Evolutionary conservation across 345 rosid species (phyloP).

Genomic region (Microcos paniculata): DNA sequence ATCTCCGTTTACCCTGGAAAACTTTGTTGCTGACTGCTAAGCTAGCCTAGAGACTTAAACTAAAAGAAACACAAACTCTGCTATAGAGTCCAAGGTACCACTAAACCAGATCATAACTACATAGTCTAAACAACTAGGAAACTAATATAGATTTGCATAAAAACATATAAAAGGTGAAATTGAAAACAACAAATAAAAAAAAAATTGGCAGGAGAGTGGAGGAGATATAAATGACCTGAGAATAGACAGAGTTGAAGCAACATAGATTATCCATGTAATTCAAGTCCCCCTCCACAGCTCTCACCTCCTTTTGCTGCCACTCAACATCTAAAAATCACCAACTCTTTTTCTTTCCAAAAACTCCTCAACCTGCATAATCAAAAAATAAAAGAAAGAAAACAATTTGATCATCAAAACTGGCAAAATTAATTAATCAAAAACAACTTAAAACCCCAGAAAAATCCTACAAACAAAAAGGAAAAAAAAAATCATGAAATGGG

Average conservation of each 20-base stretch:
- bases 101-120: neutral
- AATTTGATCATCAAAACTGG: conserved; percentile 16
- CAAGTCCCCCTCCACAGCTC: conserved; percentile 8
- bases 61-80: neutral
- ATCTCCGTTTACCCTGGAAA: neutral
- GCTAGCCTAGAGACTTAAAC: neutral
- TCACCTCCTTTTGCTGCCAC: conserved; percentile 20
- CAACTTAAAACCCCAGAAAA: conserved; percentile 4
- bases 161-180: neutral
- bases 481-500: conserved; percentile 5
- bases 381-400: neutral
- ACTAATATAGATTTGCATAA: neutral
- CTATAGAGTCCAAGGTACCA: neutral
- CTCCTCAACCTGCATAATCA: conserved; percentile 21
- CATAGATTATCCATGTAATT: conserved; percentile 41
- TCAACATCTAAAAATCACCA: conserved; percentile 25
- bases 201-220: neutral
- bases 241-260: conserved; percentile 40
- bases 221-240: conserved; percentile 31
- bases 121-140: neutral
- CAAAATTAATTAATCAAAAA: neutral
- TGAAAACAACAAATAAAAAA: neutral
- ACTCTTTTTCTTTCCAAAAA: neutral
- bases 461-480: neutral
- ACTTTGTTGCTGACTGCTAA: neutral